phyloP scores from a whole-genome alignment of 1,284 basidiomycete genomes.

The Ustilago tritici region DNA sequence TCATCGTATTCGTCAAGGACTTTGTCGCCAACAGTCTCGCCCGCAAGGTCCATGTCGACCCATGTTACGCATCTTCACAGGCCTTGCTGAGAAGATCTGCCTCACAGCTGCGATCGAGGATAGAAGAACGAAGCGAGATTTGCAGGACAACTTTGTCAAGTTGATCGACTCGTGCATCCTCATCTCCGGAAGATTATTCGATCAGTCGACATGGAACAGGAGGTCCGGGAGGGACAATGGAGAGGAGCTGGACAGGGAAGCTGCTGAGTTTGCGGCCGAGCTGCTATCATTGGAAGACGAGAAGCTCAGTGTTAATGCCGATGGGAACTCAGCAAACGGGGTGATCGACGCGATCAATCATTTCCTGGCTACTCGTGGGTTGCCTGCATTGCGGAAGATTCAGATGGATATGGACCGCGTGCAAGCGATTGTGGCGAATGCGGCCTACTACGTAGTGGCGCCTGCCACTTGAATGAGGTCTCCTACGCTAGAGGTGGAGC shows the following conservation, averaged over 20 bases:
- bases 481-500: constrained; percentile 70
- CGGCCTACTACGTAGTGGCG: constrained; percentile 85
- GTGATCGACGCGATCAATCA: constrained; percentile 74
- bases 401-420: constrained; percentile 88
- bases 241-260: constrained; percentile 39
- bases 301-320: constrained; percentile 5
- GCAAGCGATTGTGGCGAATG: constrained; percentile 80
- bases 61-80: constrained; percentile 84
- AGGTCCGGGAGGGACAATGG: constrained; percentile 76
- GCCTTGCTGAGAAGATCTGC: constrained; percentile 84
- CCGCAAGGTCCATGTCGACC: constrained; percentile 75
- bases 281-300: constrained; percentile 18
- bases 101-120: constrained; percentile 89
- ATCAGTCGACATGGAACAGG: constrained; percentile 83
- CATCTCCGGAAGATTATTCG: constrained; percentile 80
- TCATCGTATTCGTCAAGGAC: constrained; percentile 84
- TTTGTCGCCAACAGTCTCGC: constrained; percentile 72
- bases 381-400: constrained; percentile 84
- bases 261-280: constrained; percentile 31
- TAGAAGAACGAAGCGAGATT: constrained; percentile 84
- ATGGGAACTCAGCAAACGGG: neutral
- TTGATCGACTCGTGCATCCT: constrained; percentile 84
- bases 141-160: constrained; percentile 90
- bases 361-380: constrained; percentile 78
- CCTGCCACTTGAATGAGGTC: constrained; percentile 78